phyloP scores from a whole-genome alignment of 768 basidiomycete genomes.

The Suillus alpinus region DNA sequence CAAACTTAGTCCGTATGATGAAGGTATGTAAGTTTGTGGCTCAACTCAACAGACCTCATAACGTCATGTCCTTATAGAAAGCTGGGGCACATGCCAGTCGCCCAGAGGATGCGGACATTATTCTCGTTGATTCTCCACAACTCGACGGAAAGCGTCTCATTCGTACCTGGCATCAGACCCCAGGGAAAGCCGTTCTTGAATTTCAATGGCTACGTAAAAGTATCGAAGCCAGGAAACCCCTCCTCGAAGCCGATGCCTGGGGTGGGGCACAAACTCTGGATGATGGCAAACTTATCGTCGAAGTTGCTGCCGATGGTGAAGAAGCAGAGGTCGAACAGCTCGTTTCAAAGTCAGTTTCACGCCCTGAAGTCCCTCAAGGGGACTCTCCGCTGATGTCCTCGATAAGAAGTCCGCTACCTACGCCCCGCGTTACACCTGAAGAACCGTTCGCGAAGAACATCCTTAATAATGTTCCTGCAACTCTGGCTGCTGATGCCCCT shows the following conservation, averaged over 20 bases:
- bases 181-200: constrained; percentile 47
- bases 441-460: constrained; percentile 21
- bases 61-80: constrained; percentile 35
- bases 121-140: constrained; percentile 55
- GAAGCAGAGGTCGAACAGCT: constrained; percentile 37
- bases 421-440: constrained; percentile 56
- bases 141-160: constrained; percentile 55
- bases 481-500: neutral
- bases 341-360: constrained; percentile 42
- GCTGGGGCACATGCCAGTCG: constrained; percentile 54
- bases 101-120: constrained; percentile 51
- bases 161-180: constrained; percentile 54
- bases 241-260: constrained; percentile 51
- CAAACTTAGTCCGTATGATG: constrained; percentile 48
- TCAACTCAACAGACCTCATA: neutral
- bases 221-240: constrained; percentile 38
- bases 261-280: constrained; percentile 39
- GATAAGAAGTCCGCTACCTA: constrained; percentile 59
- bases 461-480: constrained; percentile 5
- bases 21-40: constrained; percentile 36
- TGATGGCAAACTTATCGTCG: constrained; percentile 30
- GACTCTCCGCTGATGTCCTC: constrained; percentile 16
- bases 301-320: constrained; percentile 33
- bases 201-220: constrained; percentile 52
- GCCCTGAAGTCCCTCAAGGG: constrained; percentile 7